Base-by-base conservation (phyloP, 768 basidiomycete genomes). In the Hydnomerulius pinastri region DNA sequence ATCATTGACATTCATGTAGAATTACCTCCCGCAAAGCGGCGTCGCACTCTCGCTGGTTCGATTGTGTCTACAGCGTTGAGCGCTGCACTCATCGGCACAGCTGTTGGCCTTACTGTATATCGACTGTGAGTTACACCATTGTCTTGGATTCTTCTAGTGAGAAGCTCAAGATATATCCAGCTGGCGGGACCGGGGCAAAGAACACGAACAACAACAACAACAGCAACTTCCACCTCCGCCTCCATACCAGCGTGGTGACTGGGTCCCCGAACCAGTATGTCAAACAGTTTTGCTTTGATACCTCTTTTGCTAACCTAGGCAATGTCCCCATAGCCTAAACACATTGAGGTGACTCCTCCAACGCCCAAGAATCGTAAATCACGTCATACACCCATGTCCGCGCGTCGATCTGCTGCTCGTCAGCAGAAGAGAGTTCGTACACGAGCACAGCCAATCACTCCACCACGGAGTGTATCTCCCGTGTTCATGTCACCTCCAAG, bases 91-190 rank as follows among this genome's bases (percentile, higher is more conserved):
- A 88, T 93, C 53, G 88, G 90, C 50, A 86, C 88, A 18, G 91
- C 91, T 13, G 90, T 93, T 44, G 90, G 90, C 51, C 77, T 92
- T 54, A 90, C 90, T 38, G 88, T 91, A 35, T 93, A 91, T 72
- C 81, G 88, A 68, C 73, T 92, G 90, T 92, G 66, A 74, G 88
- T 79, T 28, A 30, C 18, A 43, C 50, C 24, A 23, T 33, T 46
- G 38, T 44, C 24, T 23, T 25, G 11, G 35, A 42, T 11, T 29
- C 33, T 24, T 4, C 41, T 41, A 17, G 18, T 29, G 23, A 50
- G 46, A 47, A 18, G 42, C 36, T 50, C 43, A 52, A 52, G 12
- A 3, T 24, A 18, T 35, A 20, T 23, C 48, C 54, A 90, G 90
- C 67, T 91, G 90, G 90, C 77, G 86, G 71, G 82, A 85, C 67